These are phyloP conservation scores for Globisporangium polare DNA, from an alignment of 352 stramenopile genomes.

Conservation along the genomic window DNA sequence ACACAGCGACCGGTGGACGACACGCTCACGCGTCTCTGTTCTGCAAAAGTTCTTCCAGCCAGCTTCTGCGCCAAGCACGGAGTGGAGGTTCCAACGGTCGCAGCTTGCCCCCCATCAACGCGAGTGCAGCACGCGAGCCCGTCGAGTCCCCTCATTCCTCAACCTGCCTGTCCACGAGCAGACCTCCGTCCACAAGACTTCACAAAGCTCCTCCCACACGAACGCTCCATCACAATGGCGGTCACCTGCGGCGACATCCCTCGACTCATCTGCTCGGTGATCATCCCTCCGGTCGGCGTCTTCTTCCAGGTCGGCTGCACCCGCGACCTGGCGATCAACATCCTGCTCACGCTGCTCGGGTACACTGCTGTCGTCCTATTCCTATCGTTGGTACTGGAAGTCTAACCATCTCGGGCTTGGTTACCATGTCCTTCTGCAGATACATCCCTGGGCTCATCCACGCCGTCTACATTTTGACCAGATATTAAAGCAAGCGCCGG, in stretches of 20 bases:
- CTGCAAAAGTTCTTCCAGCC: too few species aligned
- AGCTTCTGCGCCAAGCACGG: too few species aligned
- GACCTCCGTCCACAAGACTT: too few species aligned
- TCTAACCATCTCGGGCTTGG: too few species aligned
- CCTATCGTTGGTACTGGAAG: background rate
- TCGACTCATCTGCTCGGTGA: constrained; percentile 62
- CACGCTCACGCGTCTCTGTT: too few species aligned
- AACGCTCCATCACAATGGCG: constrained; percentile 27
- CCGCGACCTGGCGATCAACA: constrained; percentile 54
- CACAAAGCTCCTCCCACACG: background rate
- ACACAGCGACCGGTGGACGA: too few species aligned
- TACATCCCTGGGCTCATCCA: constrained; percentile 73
- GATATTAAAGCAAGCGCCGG: constrained; percentile 28
- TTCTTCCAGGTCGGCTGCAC: constrained; percentile 39
- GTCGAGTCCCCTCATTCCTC: background rate
- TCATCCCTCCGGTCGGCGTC: constrained; percentile 42
- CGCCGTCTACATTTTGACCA: constrained; percentile 70
- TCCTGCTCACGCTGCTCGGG: constrained; percentile 60
- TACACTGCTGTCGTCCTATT: constrained; percentile 16
- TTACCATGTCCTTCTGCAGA: too few species aligned
- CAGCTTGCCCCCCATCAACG: background rate
- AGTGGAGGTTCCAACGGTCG: background rate
- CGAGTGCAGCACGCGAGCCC: background rate
- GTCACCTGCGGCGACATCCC: constrained; percentile 69
- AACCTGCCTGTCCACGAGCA: background rate